Percentiles rank a stretch among this genome's conserved stretches.
These are phyloP conservation scores for Botryotinia globosa DNA, from an alignment of 2,329 filamentous ascomycete genomes.

Conservation along the genomic window DNA sequence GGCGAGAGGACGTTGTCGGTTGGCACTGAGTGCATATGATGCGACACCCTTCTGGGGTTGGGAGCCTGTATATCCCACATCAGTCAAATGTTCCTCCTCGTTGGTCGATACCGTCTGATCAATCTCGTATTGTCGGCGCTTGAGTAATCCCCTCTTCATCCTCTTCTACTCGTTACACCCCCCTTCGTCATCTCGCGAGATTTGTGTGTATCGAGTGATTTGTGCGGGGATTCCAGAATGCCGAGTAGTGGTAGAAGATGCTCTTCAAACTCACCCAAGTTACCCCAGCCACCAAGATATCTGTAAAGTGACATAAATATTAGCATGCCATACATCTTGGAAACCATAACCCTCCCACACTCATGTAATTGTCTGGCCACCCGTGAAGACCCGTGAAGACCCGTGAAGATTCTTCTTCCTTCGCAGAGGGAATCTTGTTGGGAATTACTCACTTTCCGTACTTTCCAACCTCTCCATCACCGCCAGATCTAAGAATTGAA, in stretches of 20 bases:
- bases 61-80: conserved; percentile 47
- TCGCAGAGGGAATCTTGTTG: conserved; percentile 7
- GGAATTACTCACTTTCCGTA: conserved; percentile 39
- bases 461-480: conserved; percentile 37
- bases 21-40: conserved; percentile 75
- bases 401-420: conserved; percentile 18
- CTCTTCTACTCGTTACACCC: background rate
- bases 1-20: conserved; percentile 85
- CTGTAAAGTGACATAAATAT: conserved; percentile 28
- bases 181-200: background rate
- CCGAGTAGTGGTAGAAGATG: conserved; percentile 1
- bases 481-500: conserved; percentile 36
- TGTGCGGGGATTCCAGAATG: background rate
- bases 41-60: conserved; percentile 62
- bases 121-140: background rate
- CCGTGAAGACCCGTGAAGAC: conserved; percentile 4
- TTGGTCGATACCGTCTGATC: background rate
- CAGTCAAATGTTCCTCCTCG: conserved; percentile 14
- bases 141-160: background rate
- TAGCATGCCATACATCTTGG: conserved; percentile 24
- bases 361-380: conserved; percentile 5
- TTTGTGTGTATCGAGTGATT: background rate
- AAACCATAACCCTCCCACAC: conserved; percentile 19
- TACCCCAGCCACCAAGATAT: conserved; percentile 39
- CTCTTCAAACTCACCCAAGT: conserved; percentile 37